A percentile compares a stretch with the other conserved stretches of the same genome.
Conservation (phyloP, 768 basidiomycete genomes). For the Porpolomopsis calyptriformis region DNA sequence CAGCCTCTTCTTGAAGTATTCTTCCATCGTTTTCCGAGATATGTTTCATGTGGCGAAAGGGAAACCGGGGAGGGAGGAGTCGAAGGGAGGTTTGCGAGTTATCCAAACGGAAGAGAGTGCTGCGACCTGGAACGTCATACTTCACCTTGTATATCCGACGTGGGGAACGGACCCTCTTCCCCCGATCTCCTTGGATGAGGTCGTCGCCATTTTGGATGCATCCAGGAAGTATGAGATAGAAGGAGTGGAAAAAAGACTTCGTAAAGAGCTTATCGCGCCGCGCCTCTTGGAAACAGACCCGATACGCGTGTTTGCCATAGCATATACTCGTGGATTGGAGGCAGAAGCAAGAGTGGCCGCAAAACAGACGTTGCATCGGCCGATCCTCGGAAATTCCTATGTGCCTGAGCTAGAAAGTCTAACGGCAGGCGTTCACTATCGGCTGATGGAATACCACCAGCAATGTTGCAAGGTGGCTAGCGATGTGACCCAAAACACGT, state of each 20-base stretch:
- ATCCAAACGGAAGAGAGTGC: not conserved
- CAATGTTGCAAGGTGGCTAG: conserved; percentile 15
- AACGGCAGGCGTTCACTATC: conserved; percentile 19
- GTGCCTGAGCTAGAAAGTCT: conserved; percentile 23
- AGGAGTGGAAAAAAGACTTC: conserved; percentile 17
- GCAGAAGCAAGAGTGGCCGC: not conserved
- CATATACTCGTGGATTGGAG: too few relatives aligned
- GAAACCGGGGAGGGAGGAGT: not conserved
- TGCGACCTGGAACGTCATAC: not conserved
- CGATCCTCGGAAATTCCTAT: conserved; percentile 14
- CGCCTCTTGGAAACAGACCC: conserved; percentile 25
- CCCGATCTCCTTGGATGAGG: conserved; percentile 17
- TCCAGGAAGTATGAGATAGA: conserved; percentile 24
- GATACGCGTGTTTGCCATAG: conserved; percentile 27
- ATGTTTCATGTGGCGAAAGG: conserved; percentile 19
- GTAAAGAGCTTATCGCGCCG: conserved; percentile 22
- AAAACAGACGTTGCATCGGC: conserved; percentile 1
- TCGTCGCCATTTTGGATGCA: conserved; percentile 8
- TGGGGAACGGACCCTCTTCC: not conserved
- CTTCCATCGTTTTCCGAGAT: conserved; percentile 22
- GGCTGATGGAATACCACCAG: conserved; percentile 23
- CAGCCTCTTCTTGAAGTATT: conserved; percentile 18
- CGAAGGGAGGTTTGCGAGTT: not conserved
- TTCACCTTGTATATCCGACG: conserved; percentile 3
- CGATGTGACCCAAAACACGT: conserved; percentile 8